Base-by-base conservation (phyloP, 192 early-diverging fungal genomes). In the Rhizophagus sp. region DNA sequence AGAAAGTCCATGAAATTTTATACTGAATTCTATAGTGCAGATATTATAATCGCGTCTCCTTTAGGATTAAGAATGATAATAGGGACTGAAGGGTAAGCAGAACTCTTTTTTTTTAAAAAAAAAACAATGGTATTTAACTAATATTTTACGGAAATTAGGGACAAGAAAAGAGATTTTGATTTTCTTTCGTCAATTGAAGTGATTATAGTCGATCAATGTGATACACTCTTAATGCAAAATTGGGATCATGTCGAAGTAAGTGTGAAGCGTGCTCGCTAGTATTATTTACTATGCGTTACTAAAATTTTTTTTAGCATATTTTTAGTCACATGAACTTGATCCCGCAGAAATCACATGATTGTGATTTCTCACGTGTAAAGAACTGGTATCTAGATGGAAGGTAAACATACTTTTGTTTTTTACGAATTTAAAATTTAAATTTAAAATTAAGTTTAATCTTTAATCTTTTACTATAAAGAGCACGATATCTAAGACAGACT, bases 141-240 rank as follows among this genome's bases (percentile, higher is more conserved):
- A 41, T 41, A 41, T 41, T 41, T 39, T 39, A n/a, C 9, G 69
- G 4, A 9, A 13, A 15, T 41, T 47, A 92, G 93, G 33, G 96
- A 96, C 66, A 94, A 94, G 87, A 95, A 96, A 81, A 84, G 90
- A 44, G 97, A 98, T 71, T 95, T 90, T 83, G 98, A 99, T 84
- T 98, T 94, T 83, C 84, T 99, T 57, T 94, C 96, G 11, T 97
- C 96, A 1, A 94, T 99, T 61, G 97, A 99, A 78, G 78, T 98
- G 30, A 84, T 97, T 1, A 91, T 99, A 72, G 79, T 97, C 15
- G 97, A 98, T 83, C 91, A 94, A 79, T 89, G 93, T 49, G 93
- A 97, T 62, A 87, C 93, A 62, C 85, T 98, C 78, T 81, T 97
- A 79, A 98, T 97, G 97, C 98, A 99, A 81, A 99, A 98, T 88